Evolutionary conservation across 108 stramenopile species (phyloP), one percentile per base, ranked within the genome.

Genomic region (Asterionellopsis glacialis): DNA sequence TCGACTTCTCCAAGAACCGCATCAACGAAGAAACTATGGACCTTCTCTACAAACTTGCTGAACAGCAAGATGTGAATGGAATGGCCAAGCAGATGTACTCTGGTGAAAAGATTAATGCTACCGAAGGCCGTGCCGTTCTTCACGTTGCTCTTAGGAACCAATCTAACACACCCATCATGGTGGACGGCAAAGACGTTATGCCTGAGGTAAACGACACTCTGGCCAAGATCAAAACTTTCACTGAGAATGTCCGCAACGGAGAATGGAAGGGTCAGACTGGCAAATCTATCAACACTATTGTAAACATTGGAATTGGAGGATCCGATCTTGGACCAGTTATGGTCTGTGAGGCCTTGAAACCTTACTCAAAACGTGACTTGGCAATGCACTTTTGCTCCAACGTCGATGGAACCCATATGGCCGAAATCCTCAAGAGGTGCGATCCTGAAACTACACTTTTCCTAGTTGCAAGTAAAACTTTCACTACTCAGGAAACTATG

Each of bases 401-500:
- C 65, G 91, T 98, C 15, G 97, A 98, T 58, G 96, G 96, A 25
- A 95, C 96, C 1, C 96, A 96, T 64, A 91, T 96, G 26, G 77
- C 88, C 13, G 92, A 95, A 45, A 94, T 96, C 28, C 64, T 91
- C 18, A 82, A 88, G 63, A 73, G 85, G 59, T 83, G 88, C 43
- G 86, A 96, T 69, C 80, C 94, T 11, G 93, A 93, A 66, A 75
- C 76, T 13, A 96, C 96, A 1, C 67, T 96, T 15, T 89, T 98
- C 62, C 69, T 98, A 24, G 77, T 98, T 40, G 96, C 95, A 21
- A 88, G 84, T 64, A 97, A 97, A 77, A 97, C 96, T 9, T 98
- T 98, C 64, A 98, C 98, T 45, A 98, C 98, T 0, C 96, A 96
- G 47, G 98, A 98, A 71, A 98, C 98, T 45, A 98, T 98, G 96